Evolutionary conservation across 768 basidiomycete species (phyloP), one percentile per base, ranked within the genome.

Genomic region (Cystobasidium tubakii): DNA sequence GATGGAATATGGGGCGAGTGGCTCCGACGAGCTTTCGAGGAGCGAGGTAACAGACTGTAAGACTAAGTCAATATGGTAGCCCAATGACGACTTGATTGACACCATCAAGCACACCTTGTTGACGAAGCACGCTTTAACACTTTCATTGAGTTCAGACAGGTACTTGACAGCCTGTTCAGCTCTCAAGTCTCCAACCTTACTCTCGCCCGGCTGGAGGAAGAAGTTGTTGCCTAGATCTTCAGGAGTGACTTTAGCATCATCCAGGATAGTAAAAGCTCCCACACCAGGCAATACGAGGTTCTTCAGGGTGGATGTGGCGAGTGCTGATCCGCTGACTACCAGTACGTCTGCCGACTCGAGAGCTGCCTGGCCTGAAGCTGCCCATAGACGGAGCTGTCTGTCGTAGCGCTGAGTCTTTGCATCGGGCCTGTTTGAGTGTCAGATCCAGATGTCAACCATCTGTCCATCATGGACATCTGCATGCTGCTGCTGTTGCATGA

Each of bases 231-330:
- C 93, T 0, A 92, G 88, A 78, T 98, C 94, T 72, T 87, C 86
- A 0, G 87, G 84, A 0, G 87, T 84, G 33, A 88, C 88, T 44
- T 80, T 69, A 1, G 81, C 80, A 27, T 85, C 82, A 79, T 94
- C 92, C 74, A 96, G 86, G 80, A 98, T 86, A 62, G 94, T 95
- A 81, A 96, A 98, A 79, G 90, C 87, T n/a, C 94, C 92, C 76
- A 97, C 87, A 9, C 95, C 95, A 1, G 96, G 96, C 9, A 98
- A 86, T 44, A 98, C 92, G 75, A 98, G 88, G 80, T 98, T 98
- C 85, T 99, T 98, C 71, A 99, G 85, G 77, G 91, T 87, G 62
- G 91, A 89, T 36, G 92, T 91, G 1, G 90, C 88, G 0, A 93
- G 91, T 0, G 92, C 91, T 27, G 88, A 87, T 0, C 84, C 88